Evolutionary conservation across 1,139 yeast genomes (phyloP), one percentile per base, ranked within the genome.

Genomic region (Pichia sp.): DNA sequence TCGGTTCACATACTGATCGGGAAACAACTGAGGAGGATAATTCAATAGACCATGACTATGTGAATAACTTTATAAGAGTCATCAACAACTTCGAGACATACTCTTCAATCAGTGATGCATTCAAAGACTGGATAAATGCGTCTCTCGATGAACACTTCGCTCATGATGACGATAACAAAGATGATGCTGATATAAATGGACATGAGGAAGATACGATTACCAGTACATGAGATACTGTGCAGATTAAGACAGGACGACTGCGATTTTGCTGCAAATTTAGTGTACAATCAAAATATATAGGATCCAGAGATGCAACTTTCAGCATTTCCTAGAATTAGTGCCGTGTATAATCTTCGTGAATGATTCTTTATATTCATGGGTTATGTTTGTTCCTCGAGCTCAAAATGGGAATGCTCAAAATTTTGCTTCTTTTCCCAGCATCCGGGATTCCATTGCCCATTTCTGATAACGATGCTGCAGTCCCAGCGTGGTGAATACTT

Each of bases 31-130:
- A 35, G 13, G 34, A 34, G 24, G 41, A 40, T 28, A 47, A 40
- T 28, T 42, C 41, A 12, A 48, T 47, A 18, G 51, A 47, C 18
- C 50, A 47, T 19, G 49, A 49, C 30, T 46, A 48, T 33, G 57
- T 51, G 22, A 55, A 51, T 29, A 54, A 55, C 27, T 57, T 57
- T 29, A 49, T 56, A 26, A 47, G 52, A 23, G 57, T 57, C 23
- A 50, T 53, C 19, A 51, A 57, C 37, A 54, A 56, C 34, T 54
- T 56, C 39, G 61, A 57, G 33, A 45, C 51, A 18, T 57, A 57
- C 36, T 43, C 58, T 2, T 45, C 53, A 6, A 47, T 57, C 8
- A 42, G 59, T 20, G 61, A 57, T 25, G 61, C 61, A 2, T 55
- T 57, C 35, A 54, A 48, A 35, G 61, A 57, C 37, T 57, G 61